These are phyloP conservation scores for Kodamaea kaohsiungensis DNA, from an alignment of 805 yeast species.

Conservation along the genomic window DNA sequence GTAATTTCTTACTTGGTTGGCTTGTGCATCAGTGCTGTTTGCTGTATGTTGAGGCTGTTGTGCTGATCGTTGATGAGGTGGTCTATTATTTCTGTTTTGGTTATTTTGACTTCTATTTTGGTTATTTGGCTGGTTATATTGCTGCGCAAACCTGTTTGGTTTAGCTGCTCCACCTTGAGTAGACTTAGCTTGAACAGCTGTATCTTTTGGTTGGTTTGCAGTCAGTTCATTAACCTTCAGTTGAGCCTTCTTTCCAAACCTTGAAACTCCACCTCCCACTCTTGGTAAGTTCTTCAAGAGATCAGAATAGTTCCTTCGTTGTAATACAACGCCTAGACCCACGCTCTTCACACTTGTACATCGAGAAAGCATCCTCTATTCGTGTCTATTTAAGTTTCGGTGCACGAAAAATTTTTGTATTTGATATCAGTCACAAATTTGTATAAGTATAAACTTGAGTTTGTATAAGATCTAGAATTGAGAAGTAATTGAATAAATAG, in stretches of 20 bases:
- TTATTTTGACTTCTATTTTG: background rate
- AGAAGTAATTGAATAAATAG: background rate
- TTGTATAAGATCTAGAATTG: background rate
- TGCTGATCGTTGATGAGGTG: background rate
- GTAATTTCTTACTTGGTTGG: constrained; percentile 11
- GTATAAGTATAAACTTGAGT: no score
- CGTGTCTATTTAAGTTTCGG: background rate
- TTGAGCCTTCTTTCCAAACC: constrained; percentile 13
- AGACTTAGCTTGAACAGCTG: background rate
- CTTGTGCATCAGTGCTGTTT: background rate
- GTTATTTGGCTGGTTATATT: constrained; percentile 15
- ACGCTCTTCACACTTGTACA: background rate
- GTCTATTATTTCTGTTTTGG: constrained; percentile 1
- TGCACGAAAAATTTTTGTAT: background rate
- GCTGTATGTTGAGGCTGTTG: background rate
- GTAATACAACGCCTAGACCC: background rate
- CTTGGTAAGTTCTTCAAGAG: constrained; percentile 30
- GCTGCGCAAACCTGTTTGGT: constrained; percentile 37
- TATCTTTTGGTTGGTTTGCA: background rate
- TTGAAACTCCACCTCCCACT: constrained; percentile 22
- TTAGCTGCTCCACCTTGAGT: constrained; percentile 11
- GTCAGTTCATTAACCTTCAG: background rate
- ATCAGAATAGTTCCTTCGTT: constrained; percentile 15
- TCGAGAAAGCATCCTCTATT: background rate
- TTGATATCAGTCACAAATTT: background rate